phyloP scores from a whole-genome alignment of 768 basidiomycete species.

The Pisolithus microcarpus region DNA sequence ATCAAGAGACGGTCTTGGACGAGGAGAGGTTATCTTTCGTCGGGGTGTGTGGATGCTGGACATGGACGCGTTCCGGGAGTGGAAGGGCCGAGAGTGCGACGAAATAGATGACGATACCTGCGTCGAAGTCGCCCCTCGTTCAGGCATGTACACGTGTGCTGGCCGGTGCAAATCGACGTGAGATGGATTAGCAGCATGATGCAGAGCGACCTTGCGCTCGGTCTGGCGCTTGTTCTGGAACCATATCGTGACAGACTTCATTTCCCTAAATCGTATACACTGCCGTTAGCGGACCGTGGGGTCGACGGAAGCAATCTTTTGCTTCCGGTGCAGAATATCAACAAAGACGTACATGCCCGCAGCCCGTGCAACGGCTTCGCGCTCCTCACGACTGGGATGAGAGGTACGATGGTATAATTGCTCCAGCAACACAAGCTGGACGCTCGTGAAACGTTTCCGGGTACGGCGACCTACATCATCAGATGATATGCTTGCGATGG shows the following conservation, averaged over 20 bases:
- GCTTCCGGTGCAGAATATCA: background rate
- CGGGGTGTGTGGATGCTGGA: conserved; percentile 19
- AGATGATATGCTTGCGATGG: conserved; percentile 49
- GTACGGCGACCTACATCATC: conserved; percentile 50
- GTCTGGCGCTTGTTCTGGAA: conserved; percentile 33
- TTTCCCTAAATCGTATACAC: conserved; percentile 18
- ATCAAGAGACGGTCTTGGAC: conserved; percentile 26
- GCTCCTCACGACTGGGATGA: conserved; percentile 69
- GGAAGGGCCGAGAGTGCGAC: conserved; percentile 25
- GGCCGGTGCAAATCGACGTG: conserved; percentile 12
- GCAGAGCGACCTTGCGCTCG: conserved; percentile 48
- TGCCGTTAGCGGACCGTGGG: conserved; percentile 8
- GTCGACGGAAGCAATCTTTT: conserved; percentile 5
- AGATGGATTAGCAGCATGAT: conserved; percentile 25
- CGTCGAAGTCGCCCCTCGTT: conserved; percentile 12
- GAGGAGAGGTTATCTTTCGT: conserved; percentile 24
- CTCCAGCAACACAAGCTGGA: conserved; percentile 66
- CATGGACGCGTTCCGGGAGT: conserved; percentile 30
- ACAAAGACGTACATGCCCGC: conserved; percentile 53
- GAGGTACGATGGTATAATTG: conserved; percentile 65
- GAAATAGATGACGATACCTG: conserved; percentile 19
- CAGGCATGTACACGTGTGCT: conserved; percentile 3
- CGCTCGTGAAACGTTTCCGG: conserved; percentile 61
- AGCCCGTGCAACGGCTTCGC: conserved; percentile 53
- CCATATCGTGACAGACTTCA: conserved; percentile 31